Evolutionary conservation across 129 eudicot species (phyloP).

Genomic region (Pittosporum tobira): DNA sequence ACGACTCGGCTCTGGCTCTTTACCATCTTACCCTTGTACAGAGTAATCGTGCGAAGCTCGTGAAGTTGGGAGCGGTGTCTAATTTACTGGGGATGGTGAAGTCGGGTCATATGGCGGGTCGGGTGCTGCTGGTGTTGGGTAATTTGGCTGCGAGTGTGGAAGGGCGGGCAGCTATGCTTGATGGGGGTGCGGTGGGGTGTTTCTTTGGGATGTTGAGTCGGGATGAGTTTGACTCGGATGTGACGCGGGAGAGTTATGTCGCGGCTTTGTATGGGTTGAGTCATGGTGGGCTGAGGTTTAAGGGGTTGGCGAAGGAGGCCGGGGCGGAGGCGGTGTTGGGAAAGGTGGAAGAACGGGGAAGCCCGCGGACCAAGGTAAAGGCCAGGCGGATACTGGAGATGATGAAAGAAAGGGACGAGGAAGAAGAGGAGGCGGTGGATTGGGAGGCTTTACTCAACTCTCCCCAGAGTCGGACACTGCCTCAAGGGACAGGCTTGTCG

Average conservation of each 20-base stretch:
- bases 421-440: constrained; percentile 60
- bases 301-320: constrained; percentile 78
- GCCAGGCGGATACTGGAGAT: constrained; percentile 49
- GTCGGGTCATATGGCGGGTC: constrained; percentile 55
- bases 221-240: constrained; percentile 43
- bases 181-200: constrained; percentile 68
- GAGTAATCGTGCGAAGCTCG: constrained; percentile 65
- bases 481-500: constrained; percentile 15
- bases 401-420: constrained; percentile 48
- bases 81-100: constrained; percentile 43
- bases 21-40: constrained; percentile 69
- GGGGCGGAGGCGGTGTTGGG: constrained; percentile 56
- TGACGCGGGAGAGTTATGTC: constrained; percentile 61
- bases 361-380: constrained; percentile 36
- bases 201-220: constrained; percentile 37
- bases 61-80: constrained; percentile 56
- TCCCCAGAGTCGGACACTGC: constrained; percentile 41
- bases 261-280: constrained; percentile 66
- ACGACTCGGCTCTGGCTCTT: constrained; percentile 73
- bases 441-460: constrained; percentile 68
- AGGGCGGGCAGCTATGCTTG: constrained; percentile 79
- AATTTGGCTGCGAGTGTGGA: constrained; percentile 57
- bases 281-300: constrained; percentile 73
- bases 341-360: constrained; percentile 29
- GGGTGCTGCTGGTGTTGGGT: constrained; percentile 51